Percentiles rank a stretch among this genome's conserved stretches.
These are phyloP conservation scores for Naegleria lovaniensis DNA, from an alignment of 208 protist genomes.

Conservation along the genomic window DNA sequence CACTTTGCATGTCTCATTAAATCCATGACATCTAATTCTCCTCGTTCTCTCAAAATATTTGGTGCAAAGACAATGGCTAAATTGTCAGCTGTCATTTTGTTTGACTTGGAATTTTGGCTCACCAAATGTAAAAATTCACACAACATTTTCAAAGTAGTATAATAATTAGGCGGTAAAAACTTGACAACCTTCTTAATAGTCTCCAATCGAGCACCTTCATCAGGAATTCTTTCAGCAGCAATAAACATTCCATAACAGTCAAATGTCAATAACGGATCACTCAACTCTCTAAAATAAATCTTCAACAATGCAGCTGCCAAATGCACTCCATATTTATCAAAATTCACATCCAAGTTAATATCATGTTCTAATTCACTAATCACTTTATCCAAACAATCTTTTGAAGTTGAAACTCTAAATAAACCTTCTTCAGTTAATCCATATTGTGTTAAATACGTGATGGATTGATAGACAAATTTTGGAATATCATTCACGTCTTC, in stretches of 20 bases:
- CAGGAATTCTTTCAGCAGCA: not conserved
- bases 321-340: not conserved
- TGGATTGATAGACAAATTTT: not conserved
- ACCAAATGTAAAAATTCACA: not conserved
- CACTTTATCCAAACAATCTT: not conserved
- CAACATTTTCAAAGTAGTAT: not conserved
- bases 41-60: not conserved
- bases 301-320: not conserved
- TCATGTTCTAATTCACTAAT: not conserved
- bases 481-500: not conserved
- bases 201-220: not conserved
- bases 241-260: conserved; percentile 20
- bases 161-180: not conserved
- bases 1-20: not conserved
- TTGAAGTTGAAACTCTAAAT: not conserved
- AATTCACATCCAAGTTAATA: not conserved
- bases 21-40: not conserved
- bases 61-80: conserved; percentile 27
- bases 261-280: conserved; percentile 2
- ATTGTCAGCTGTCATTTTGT: conserved; percentile 13
- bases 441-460: not conserved
- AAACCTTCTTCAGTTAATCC: not conserved
- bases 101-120: not conserved
- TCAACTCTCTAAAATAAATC: conserved; percentile 25
- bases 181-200: not conserved